Conservation (phyloP, 176 grass and related monocot genomes). For the Lolium rigidum region DNA sequence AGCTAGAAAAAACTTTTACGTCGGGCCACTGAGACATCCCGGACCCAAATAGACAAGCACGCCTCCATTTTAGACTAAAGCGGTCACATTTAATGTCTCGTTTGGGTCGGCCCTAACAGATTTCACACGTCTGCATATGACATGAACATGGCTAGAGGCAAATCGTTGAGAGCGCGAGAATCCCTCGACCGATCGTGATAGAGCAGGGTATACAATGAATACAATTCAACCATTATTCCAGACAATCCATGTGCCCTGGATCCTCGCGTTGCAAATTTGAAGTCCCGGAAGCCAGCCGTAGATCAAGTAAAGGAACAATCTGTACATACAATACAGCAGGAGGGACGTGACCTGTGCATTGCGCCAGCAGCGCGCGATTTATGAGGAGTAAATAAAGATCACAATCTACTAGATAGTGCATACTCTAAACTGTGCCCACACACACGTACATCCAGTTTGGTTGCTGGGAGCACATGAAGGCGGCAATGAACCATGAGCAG, state of each 20-base stretch:
- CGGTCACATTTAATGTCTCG: too few relatives aligned
- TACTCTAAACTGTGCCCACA: background rate
- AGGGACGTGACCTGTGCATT: background rate
- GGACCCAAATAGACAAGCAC: too few relatives aligned
- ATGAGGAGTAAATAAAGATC: background rate
- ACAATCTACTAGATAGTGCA: background rate
- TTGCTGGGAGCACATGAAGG: background rate
- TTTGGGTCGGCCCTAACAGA: too few relatives aligned
- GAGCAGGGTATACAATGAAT: background rate
- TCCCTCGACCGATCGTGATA: background rate
- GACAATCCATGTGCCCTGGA: background rate
- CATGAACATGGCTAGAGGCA: background rate
- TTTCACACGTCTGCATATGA: background rate
- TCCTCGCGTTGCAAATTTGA: background rate
- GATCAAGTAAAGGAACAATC: too few relatives aligned
- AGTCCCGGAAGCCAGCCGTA: background rate
- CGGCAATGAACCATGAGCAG: background rate
- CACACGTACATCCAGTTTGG: background rate
- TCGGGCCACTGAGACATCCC: too few relatives aligned
- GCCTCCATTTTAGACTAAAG: too few relatives aligned
- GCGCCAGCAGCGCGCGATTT: background rate
- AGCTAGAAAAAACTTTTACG: too few relatives aligned
- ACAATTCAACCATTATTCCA: background rate
- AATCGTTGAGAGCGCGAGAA: background rate
- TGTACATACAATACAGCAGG: background rate